Conservation (phyloP, 768 basidiomycete genomes). For the Amanita molliuscula region DNA sequence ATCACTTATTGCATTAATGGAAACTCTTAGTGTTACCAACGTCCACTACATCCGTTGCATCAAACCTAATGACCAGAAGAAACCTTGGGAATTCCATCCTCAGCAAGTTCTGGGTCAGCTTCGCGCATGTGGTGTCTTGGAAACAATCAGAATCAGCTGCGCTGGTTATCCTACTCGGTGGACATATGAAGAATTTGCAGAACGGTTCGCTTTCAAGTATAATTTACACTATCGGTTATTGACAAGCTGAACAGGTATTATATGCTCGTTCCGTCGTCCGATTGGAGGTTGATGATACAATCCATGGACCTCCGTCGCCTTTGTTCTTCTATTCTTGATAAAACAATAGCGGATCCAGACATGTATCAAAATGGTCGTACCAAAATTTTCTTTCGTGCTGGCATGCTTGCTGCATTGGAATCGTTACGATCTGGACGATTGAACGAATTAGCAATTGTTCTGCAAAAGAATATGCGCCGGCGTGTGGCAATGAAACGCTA, state of each 20-base stretch:
- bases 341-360: slow-evolving; percentile 85
- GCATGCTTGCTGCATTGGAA: slow-evolving; percentile 95
- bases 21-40: slow-evolving; percentile 93
- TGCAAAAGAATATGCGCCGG: slow-evolving; percentile 95
- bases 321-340: slow-evolving; percentile 76
- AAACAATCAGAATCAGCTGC: slow-evolving; percentile 97
- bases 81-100: slow-evolving; percentile 93
- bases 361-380: slow-evolving; percentile 96
- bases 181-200: slow-evolving; percentile 98
- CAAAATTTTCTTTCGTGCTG: slow-evolving; percentile 99
- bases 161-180: slow-evolving; percentile 97
- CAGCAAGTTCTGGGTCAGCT: slow-evolving; percentile 93
- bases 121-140: slow-evolving; percentile 96
- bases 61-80: slow-evolving; percentile 96
- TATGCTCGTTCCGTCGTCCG: slow-evolving; percentile 82
- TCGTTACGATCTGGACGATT: slow-evolving; percentile 80
- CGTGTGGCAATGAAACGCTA: slow-evolving; percentile 79
- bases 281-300: slow-evolving; percentile 84
- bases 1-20: slow-evolving; percentile 90
- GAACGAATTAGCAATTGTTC: slow-evolving; percentile 85
- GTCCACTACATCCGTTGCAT: slow-evolving; percentile 99
- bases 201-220: slow-evolving; percentile 50
- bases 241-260: slow-evolving; percentile 60
- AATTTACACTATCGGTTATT: slow-evolving; percentile 7
- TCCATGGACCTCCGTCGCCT: slow-evolving; percentile 69